Evolutionary conservation across 2,329 filamentous ascomycete species (phyloP).

Genomic region (Fusarium tanahbumbuense): DNA sequence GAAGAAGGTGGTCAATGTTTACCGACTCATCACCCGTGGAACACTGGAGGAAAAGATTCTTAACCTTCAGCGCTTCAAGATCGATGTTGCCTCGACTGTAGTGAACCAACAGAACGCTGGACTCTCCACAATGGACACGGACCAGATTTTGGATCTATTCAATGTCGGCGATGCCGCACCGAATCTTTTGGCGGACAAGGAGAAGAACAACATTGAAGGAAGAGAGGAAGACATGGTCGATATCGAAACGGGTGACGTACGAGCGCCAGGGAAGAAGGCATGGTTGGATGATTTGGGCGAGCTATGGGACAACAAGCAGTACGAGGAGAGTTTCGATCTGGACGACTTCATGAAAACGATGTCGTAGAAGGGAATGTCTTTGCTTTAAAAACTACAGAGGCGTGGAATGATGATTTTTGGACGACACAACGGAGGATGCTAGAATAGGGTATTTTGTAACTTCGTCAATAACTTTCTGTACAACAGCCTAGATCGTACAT

Average conservation of each 20-base stretch:
- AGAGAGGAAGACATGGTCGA: slow-evolving; percentile 91
- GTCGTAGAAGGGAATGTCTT: slow-evolving; percentile 61
- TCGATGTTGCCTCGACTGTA: slow-evolving; percentile 96
- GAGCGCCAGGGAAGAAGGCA: slow-evolving; percentile 96
- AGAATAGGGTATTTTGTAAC: slow-evolving; percentile 39
- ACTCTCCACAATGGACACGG: slow-evolving; percentile 94
- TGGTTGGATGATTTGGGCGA: slow-evolving; percentile 96
- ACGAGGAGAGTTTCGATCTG: slow-evolving; percentile 97
- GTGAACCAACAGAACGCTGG: slow-evolving; percentile 99
- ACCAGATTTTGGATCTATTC: slow-evolving; percentile 97
- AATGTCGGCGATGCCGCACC: slow-evolving; percentile 85
- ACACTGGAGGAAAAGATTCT: slow-evolving; percentile 99
- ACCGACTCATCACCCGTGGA: slow-evolving; percentile 93
- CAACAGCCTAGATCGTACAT: slow-evolving; percentile 43
- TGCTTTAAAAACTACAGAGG: slow-evolving; percentile 10
- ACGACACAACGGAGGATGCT: slow-evolving; percentile 22
- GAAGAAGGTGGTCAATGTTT: slow-evolving; percentile 99
- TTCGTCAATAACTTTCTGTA: slow-evolving; percentile 41
- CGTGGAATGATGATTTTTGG: slow-evolving; percentile 17
- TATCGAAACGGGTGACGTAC: slow-evolving; percentile 89
- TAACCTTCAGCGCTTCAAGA: slow-evolving; percentile 98
- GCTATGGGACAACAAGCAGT: slow-evolving; percentile 96
- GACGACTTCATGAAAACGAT: slow-evolving; percentile 96
- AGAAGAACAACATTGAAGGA: slow-evolving; percentile 67
- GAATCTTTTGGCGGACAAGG: slow-evolving; percentile 70